These are phyloP conservation scores for Chaetomium cochliodes DNA, from an alignment of 495 filamentous ascomycete genomes.

Conservation along the genomic window DNA sequence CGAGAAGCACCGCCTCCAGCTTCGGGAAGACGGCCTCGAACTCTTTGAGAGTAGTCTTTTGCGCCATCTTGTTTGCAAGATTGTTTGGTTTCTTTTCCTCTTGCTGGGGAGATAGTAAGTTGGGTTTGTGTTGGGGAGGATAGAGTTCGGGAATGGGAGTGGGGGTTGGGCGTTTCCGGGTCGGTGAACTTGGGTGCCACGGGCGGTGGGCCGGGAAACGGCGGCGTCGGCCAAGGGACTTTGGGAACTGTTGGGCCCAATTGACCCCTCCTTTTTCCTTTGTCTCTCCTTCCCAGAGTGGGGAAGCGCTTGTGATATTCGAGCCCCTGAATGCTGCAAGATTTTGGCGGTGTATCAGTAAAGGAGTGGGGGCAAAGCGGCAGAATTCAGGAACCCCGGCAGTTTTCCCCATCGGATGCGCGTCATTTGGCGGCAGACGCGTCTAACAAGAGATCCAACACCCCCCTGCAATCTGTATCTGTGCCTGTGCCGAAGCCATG, in stretches of 20 bases:
- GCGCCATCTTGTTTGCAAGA: constrained; percentile 53
- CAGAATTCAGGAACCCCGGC: constrained; percentile 15
- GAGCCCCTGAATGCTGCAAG: constrained; percentile 4
- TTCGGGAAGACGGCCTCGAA: constrained; percentile 88
- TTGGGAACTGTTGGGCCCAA: neutral
- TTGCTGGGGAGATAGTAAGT: neutral
- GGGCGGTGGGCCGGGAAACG: constrained; percentile 14
- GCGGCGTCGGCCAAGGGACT: neutral
- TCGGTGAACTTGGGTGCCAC: neutral
- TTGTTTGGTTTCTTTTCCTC: neutral
- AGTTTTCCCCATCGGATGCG: neutral
- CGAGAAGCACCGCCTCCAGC: constrained; percentile 72
- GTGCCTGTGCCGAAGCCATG: neutral
- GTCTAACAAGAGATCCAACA: neutral
- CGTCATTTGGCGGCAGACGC: constrained; percentile 17
- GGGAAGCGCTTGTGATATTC: neutral
- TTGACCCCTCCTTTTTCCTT: constrained; percentile 18
- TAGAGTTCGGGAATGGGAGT: neutral
- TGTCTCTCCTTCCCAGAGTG: neutral
- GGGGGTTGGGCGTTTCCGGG: neutral
- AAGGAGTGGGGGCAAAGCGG: neutral
- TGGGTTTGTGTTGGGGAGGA: constrained; percentile 2
- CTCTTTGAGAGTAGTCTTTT: constrained; percentile 68
- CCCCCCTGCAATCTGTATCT: neutral
- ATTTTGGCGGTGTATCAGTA: constrained; percentile 4